Percentiles rank a stretch among this genome's conserved stretches.
These are phyloP conservation scores for Aspergillus bridgeri DNA, from an alignment of 495 filamentous ascomycete genomes.

Conservation along the genomic window DNA sequence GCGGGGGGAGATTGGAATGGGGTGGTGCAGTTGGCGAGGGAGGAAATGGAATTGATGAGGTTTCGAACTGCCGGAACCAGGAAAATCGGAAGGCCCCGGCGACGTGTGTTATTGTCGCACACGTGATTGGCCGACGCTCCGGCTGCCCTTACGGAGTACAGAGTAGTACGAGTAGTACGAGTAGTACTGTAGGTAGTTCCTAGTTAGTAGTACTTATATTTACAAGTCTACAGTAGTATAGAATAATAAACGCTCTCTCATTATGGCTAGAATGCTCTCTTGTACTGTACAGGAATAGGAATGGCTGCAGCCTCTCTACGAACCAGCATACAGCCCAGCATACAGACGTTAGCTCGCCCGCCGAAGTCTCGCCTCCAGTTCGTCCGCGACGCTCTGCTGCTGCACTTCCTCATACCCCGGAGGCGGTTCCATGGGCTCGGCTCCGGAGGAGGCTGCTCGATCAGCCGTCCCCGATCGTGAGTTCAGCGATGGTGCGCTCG, in stretches of 20 bases:
- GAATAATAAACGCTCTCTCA: too few species aligned
- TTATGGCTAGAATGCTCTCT: too few species aligned
- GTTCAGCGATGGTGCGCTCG: constrained; percentile 6
- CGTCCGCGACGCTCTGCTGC: constrained; percentile 66
- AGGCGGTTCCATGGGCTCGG: constrained; percentile 71
- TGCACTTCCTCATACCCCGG: constrained; percentile 94
- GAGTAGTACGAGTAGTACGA: too few species aligned
- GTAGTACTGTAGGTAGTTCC: too few species aligned
- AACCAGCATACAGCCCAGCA: too few species aligned
- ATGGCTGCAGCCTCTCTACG: too few species aligned
- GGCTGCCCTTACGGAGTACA: too few species aligned
- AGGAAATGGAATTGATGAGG: constrained; percentile 33
- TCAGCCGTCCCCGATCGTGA: constrained; percentile 8
- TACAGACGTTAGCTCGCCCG: constrained; percentile 29
- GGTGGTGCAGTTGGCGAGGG: constrained; percentile 16
- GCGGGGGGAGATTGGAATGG: constrained; percentile 9
- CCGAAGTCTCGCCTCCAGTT: constrained; percentile 49
- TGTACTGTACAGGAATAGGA: not conserved
- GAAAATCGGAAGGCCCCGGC: constrained; percentile 48
- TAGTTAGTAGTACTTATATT: too few species aligned
- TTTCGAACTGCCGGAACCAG: constrained; percentile 30
- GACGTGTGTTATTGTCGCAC: constrained; percentile 43
- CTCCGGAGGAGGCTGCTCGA: constrained; percentile 15
- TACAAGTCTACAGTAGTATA: too few species aligned
- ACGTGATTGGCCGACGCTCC: constrained; percentile 40